A percentile compares a stretch with the other conserved stretches of the same genome.
phyloP scores from a whole-genome alignment of 2,329 filamentous ascomycete genomes.

The Microcyclospora pomicola region DNA sequence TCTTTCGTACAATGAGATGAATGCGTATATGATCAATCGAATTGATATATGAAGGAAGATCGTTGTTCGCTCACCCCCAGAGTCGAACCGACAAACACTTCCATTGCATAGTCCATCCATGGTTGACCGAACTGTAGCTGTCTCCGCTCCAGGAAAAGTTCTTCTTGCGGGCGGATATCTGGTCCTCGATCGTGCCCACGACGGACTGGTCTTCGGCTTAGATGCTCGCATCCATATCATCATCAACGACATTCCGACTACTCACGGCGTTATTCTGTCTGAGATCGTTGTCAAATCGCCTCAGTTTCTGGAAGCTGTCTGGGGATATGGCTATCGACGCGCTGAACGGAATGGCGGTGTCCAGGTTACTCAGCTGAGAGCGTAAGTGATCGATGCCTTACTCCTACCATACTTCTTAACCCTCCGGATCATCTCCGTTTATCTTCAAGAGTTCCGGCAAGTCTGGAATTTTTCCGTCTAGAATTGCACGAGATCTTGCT shows the following conservation, averaged over 20 bases:
- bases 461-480: background rate
- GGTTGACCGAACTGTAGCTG: slow-evolving; percentile 22
- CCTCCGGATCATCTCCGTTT: background rate
- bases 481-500: slow-evolving; percentile 1
- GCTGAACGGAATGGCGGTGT: slow-evolving; percentile 63
- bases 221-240: slow-evolving; percentile 50
- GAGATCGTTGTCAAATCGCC: slow-evolving; percentile 82
- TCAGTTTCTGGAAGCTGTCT: slow-evolving; percentile 75
- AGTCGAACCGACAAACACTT: no score
- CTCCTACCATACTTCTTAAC: background rate
- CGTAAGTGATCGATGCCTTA: slow-evolving; percentile 44
- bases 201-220: slow-evolving; percentile 54
- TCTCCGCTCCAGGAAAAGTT: slow-evolving; percentile 93
- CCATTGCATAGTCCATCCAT: slow-evolving; percentile 2
- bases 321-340: slow-evolving; percentile 71
- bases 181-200: slow-evolving; percentile 77
- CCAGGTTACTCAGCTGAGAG: slow-evolving; percentile 62
- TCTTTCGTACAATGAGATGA: no score
- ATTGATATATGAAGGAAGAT: no score
- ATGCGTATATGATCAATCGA: no score
- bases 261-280: slow-evolving; percentile 45
- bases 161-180: slow-evolving; percentile 89
- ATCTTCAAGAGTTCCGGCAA: background rate
- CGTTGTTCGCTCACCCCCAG: no score
- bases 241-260: slow-evolving; percentile 42